Base-by-base conservation (phyloP, 768 basidiomycete genomes). In the Serendipita sp. region DNA sequence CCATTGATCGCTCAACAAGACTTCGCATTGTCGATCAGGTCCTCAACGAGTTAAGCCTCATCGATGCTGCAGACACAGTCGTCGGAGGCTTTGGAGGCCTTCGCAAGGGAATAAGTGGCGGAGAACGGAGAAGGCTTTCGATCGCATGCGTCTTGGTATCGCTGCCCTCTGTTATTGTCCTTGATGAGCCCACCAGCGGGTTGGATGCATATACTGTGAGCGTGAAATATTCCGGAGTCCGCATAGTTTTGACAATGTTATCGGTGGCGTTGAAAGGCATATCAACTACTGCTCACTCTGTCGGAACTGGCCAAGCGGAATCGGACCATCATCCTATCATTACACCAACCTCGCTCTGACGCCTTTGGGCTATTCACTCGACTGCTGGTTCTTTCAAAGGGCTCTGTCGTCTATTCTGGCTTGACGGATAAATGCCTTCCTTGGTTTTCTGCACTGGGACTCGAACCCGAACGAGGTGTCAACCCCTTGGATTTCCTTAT, bases 301-400 rank as follows among this genome's bases (percentile, higher is more conserved):
- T 72, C 72, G 7, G 66, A 65, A 3, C 70, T 74, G 3, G 70
- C 71, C 4, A 67, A 67, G 61, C 64, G 69, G 45, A 69, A 70
- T 20, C 70, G 73, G 42, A 76, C 77, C 3, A 69, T 78, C 61
- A 74, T 80, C 53, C 67, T 75, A 17, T 76, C 77, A 2, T 72
- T 80, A 17, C 79, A 80, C 65, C 77, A 78, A 38, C 79, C 78
- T 0, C 72, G 76, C 28, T 77, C 73, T 16, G 76, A 77, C 63
- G 77, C 78, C 0, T 79, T 76, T 65, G 51, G 69, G 0, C 71
- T 80, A n/a, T 79, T 80, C 68, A 76, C 77, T 63, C 67, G 73
- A 2, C 72, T 79, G 16, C 69, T 75, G 26, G 70, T 80, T 13
- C 70, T 80, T 34, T 71, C 75, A 5, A 74, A 74, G 60, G 78